These are phyloP conservation scores for Dioszegia aurantiaca DNA, from an alignment of 768 basidiomycete genomes.

Conservation along the genomic window DNA sequence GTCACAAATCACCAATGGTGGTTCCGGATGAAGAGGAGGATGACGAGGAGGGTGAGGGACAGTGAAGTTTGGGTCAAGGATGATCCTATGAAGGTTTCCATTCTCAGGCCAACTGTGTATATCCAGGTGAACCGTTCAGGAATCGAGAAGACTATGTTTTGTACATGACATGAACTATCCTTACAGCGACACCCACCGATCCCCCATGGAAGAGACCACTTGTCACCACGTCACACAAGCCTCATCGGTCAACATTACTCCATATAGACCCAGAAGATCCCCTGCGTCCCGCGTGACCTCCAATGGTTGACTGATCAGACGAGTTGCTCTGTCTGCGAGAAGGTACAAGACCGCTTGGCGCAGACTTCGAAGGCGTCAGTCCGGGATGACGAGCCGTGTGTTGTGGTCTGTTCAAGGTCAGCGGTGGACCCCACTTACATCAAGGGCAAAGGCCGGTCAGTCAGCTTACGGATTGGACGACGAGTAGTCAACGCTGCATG, in stretches of 20 bases:
- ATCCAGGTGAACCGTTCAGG: too few species aligned
- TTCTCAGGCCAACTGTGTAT: too few species aligned
- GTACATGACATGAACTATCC: background rate
- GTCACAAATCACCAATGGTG: background rate
- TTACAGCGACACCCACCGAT: background rate
- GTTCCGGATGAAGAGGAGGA: slow-evolving; percentile 1
- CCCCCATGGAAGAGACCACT: background rate
- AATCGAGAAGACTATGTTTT: background rate
- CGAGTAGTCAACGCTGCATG: slow-evolving; percentile 23
- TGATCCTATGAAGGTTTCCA: too few species aligned
- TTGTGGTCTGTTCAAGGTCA: slow-evolving; percentile 5
- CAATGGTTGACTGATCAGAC: background rate
- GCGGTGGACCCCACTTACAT: background rate
- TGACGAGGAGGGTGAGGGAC: background rate
- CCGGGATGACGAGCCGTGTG: slow-evolving; percentile 1
- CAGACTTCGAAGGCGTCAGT: slow-evolving; percentile 7
- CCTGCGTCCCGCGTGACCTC: background rate
- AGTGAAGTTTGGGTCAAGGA: too few species aligned
- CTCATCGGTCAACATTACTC: background rate
- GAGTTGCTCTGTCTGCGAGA: background rate
- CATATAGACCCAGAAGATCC: background rate
- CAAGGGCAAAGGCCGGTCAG: background rate
- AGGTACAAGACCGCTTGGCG: background rate
- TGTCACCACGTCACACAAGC: too few species aligned
- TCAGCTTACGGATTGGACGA: slow-evolving; percentile 27